Base-by-base conservation (phyloP, 2,329 filamentous ascomycete species). In the Lasiodiplodia sp. region DNA sequence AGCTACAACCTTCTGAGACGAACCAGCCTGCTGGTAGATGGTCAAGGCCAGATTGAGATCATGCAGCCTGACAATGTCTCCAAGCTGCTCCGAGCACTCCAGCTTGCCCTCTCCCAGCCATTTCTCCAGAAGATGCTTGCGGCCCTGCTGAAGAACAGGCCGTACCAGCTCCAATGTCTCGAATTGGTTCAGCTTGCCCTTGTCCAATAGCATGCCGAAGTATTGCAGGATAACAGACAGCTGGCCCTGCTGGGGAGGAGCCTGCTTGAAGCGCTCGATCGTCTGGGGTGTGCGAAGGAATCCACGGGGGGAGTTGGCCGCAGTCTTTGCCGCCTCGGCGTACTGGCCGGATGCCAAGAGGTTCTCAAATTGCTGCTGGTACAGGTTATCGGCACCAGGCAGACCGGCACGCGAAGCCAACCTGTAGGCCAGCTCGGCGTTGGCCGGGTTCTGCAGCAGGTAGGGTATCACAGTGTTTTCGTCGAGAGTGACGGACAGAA, bases 51-150 rank as follows among this genome's bases (percentile, higher is more conserved):
- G 87, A 78, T 91, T 91, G 75, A 97, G 86, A 78, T 99, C 96
- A 75, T 97, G 93, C 23, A 92, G 87, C 58, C 96, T 92, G 63
- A 98, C 92, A 75, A 97, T 89, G 79, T 99, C 96, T 83, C 96
- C 96, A 62, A 99, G 88, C 81, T 97, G 93, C 83, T 99, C 96
- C 0, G 96, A 98, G 82, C 92, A 94, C 79, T 96, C 93, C 53
- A 99, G 87, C 85, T 99, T 99, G 81, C 93, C 92, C 83, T 98
- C 96, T 77, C 91, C 91, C 80, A 98, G 88, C 96, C 96, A 99
- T 83, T 99, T 99, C 83, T 98, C 96, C 34, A 99, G 87, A 31
- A 99, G 85, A 77, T 98, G 93, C 83, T 97, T 98, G 72, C 96
- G 90, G 80, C 94, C 96, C 81, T 99, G 96, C 68, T 92, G 90